Base-by-base conservation (phyloP, 768 basidiomycete species). In the Trametes gibbosa region DNA sequence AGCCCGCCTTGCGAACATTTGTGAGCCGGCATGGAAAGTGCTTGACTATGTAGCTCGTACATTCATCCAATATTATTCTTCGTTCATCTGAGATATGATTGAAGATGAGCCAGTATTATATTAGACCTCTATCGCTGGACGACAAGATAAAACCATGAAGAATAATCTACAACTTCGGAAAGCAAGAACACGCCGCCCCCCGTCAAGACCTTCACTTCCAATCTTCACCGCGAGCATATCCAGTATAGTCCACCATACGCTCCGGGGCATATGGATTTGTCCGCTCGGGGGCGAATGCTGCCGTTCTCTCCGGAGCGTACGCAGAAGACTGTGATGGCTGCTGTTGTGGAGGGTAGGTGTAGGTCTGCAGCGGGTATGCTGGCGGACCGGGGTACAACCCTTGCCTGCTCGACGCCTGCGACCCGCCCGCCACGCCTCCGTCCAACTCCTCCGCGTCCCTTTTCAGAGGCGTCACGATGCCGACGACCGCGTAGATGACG, bases 31-130 rank as follows among this genome's bases (percentile, higher is more conserved):
- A 77, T 70, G 73, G 77, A 74, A 78, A 75, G 74, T 77, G 84
- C 85, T 89, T 85, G 87, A 89, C 87, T 89, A 85, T 87, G 87
- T 65, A 66, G 80, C 77, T 81, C 85, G 70, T 65, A 89, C 84
- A 88, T 73, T 59, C 61, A 54, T 60, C 8, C 37, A 60, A 54
- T 55, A 50, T n/a, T 7, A 58, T 25, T 0, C 37, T 32, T 32
- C 29, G 5, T 10, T 32, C n/a, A 32, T 32, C 5, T 32, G 10
- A 32, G 29, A 32, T 32, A 32, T 4, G 10, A 32, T 32, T 10
- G 10, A 5, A 5, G 29, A 32, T 32, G 29, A 32, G 5, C 29
- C 4, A 32, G 29, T 32, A 5, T 32, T 4, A 10, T 10, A 5
- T 10, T 32, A 32, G 29, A 32, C 29, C 4, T 32, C 4, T 32